Conservation (phyloP, 139 green algal genomes). For the Tetraselmis chui region DNA sequence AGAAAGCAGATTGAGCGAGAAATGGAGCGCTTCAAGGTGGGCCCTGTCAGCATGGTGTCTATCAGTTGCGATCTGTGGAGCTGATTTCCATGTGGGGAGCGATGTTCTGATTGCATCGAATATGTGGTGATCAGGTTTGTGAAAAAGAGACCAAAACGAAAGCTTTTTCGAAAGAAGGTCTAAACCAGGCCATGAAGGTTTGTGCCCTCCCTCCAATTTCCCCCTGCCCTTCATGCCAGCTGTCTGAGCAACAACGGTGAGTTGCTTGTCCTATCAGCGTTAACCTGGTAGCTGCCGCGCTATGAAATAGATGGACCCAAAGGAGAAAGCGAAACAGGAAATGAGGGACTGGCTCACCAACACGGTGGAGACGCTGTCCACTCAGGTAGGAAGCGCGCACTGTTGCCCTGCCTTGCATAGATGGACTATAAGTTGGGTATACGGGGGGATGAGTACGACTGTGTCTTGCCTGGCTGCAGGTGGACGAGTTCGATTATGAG, state of each 20-base stretch:
- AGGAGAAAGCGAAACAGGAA: conserved; percentile 73
- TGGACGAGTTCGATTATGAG: conserved; percentile 90
- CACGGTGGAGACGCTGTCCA: conserved; percentile 67
- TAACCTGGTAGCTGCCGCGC: no score
- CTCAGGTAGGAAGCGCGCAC: conserved; percentile 56
- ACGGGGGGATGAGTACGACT: not conserved
- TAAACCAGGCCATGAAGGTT: conserved; percentile 41
- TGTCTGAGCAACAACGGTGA: no score
- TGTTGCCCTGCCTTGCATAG: no score
- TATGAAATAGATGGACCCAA: conserved; percentile 78
- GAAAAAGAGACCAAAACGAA: conserved; percentile 98
- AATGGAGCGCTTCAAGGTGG: conserved; percentile 97
- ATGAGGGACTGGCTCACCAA: conserved; percentile 87
- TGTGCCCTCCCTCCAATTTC: not conserved
- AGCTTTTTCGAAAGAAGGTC: conserved; percentile 81
- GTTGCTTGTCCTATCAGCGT: no score
- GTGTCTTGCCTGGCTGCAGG: conserved; percentile 34
- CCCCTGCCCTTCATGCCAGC: not conserved
- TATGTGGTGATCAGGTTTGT: conserved; percentile 30
- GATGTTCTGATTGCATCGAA: no score
- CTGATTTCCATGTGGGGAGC: no score
- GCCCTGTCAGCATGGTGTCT: no score
- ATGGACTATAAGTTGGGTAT: no score
- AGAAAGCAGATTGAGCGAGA: conserved; percentile 88
- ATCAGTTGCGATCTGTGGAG: no score